Conservation (phyloP, 257 asterid species). For the Parsonsia alboflavescens region DNA sequence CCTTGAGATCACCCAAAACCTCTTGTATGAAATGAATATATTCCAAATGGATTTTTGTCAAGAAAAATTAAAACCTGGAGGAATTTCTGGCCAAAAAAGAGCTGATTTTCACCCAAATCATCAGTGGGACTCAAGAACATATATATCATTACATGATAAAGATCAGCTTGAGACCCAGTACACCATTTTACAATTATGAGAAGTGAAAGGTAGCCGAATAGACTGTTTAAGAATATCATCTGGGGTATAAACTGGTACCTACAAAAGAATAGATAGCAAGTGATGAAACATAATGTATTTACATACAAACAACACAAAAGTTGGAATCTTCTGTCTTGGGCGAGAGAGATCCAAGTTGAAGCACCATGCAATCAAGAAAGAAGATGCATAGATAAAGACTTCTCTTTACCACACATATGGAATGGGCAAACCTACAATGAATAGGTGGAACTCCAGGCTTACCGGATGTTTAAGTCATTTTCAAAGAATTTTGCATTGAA, state of each 20-base stretch:
- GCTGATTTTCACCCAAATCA: constrained; percentile 58
- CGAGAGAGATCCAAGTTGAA: constrained; percentile 3
- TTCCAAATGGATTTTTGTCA: background rate
- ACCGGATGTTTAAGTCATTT: constrained; percentile 46
- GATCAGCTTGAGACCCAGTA: constrained; percentile 62
- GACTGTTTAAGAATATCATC: constrained; percentile 54
- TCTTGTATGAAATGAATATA: constrained; percentile 5
- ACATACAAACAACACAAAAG: background rate
- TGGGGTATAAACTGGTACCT: constrained; percentile 69
- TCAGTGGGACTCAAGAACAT: constrained; percentile 66
- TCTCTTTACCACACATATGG: background rate
- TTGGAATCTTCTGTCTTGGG: background rate
- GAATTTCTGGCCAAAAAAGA: constrained; percentile 48
- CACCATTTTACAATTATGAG: constrained; percentile 62
- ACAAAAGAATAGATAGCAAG: constrained; percentile 12
- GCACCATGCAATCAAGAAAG: background rate
- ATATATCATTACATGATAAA: constrained; percentile 63
- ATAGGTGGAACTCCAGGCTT: constrained; percentile 12
- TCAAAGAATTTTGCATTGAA: constrained; percentile 48
- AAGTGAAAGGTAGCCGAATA: constrained; percentile 60
- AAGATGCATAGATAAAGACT: background rate
- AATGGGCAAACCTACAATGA: background rate
- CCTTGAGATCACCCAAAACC: constrained; percentile 6
- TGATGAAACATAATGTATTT: background rate
- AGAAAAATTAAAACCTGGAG: constrained; percentile 43